Evolutionary conservation across 805 yeast genomes (phyloP).

Genomic region (Peterozyma xylosa): DNA sequence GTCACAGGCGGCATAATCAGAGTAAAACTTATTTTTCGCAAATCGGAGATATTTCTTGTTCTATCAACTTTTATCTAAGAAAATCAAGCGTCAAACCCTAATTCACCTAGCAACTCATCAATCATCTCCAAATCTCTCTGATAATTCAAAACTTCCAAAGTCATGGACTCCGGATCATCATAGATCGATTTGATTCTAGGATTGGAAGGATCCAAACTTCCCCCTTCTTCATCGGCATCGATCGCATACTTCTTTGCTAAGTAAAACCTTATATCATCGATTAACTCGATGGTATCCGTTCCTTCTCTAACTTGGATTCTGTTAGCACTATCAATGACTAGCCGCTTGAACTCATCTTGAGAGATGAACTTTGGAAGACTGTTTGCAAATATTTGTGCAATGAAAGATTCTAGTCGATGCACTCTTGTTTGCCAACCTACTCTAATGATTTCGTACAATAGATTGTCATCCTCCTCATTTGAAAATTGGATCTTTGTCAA

Average conservation of each 20-base stretch:
- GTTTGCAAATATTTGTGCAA: conserved; percentile 51
- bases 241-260: conserved; percentile 31
- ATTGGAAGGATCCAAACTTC: neutral
- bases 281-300: conserved; percentile 71
- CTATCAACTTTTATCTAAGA: too few species aligned
- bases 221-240: conserved; percentile 15
- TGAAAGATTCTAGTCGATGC: conserved; percentile 56
- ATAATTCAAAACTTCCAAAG: too few species aligned
- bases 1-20: too few species aligned
- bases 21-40: too few species aligned
- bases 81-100: conserved; percentile 34
- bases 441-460: conserved; percentile 49
- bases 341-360: conserved; percentile 29
- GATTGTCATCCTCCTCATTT: conserved; percentile 15
- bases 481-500: conserved; percentile 25
- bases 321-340: conserved; percentile 35
- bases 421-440: conserved; percentile 64
- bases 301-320: conserved; percentile 58
- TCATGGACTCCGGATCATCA: conserved; percentile 15
- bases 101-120: conserved; percentile 28
- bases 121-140: conserved; percentile 29
- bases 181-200: conserved; percentile 10
- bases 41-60: too few species aligned
- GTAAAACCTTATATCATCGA: conserved; percentile 71
- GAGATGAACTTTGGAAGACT: conserved; percentile 30